Evolutionary conservation across 2,329 filamentous ascomycete species (phyloP), one percentile per base, ranked within the genome.

Genomic region (Domatiomyces globalis): DNA sequence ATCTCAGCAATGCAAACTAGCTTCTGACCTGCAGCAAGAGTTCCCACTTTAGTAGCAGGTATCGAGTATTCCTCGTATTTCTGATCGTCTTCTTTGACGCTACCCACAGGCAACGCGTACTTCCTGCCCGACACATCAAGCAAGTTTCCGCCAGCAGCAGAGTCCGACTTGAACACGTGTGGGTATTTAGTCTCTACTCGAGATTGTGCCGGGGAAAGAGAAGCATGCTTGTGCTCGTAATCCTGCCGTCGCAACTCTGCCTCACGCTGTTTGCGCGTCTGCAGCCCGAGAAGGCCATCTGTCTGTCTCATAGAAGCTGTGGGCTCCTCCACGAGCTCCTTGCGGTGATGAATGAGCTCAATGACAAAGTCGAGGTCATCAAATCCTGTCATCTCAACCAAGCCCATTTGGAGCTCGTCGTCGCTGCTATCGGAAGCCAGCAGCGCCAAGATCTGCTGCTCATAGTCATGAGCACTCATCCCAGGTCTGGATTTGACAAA

Each of bases 311-410:
- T 51, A 51, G 55, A 55, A 52, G 58, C 61, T 48, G 66, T 65
- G 49, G 67, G 61, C 3, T 69, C 62, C 9, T 70, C 64, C 9
- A 82, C 66, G 45, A 96, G 79, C 45, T 85, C 78, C 49, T 77
- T 71, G 49, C 88, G 80, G 64, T 90, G 81, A 2, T 81, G 77
- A 49, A 96, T 83, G n/a, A 96, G 72, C 56, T 95, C 87, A 56
- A 89, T 89, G 49, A 96, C 84, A 61, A 98, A 82, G 58, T 98
- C 90, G 17, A 98, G 73, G 63, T 96, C 87, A 60, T 92, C 88
- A 62, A 90, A 96, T 0, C 94, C 92, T 54, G 98, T 75, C 44
- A 95, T 79, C 61, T 98, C 92, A 0, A 86, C 87, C 36, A 98
- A 75, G 43, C 83, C 81, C 63, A 88, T 89, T 66, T 96, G 90